Percentiles rank a stretch among this genome's conserved stretches.
Evolutionary conservation across 2,329 filamentous ascomycete species (phyloP).

Genomic region (Aspergillus sp.): DNA sequence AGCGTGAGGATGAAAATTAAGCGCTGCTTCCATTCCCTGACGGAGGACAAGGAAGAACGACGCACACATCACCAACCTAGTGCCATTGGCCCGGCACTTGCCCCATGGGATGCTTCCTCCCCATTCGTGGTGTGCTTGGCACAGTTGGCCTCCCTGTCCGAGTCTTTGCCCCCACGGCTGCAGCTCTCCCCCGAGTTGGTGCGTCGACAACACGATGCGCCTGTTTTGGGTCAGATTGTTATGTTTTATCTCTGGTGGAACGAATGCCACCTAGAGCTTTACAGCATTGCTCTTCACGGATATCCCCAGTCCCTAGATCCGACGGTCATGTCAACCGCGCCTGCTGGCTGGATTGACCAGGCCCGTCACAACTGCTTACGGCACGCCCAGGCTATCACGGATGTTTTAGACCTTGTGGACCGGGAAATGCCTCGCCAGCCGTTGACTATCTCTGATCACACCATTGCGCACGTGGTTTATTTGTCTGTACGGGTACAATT

Average conservation of each 20-base stretch:
- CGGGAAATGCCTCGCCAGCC: no score
- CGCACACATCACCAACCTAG: no score
- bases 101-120: background rate
- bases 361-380: background rate
- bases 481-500: no score
- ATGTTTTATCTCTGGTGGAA: background rate
- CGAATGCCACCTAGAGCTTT: no score
- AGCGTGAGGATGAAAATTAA: no score
- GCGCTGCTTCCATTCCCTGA: no score
- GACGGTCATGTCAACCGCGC: background rate
- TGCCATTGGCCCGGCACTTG: no score
- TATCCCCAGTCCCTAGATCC: no score
- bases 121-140: background rate
- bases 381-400: background rate
- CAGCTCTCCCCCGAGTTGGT: background rate
- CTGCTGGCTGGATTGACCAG: background rate
- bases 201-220: background rate
- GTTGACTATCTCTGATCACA: no score
- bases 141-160: background rate
- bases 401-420: background rate
- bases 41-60: no score
- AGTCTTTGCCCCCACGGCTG: background rate
- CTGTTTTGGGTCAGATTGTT: background rate
- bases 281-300: no score
- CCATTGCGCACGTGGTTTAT: no score